A percentile compares a stretch with the other conserved stretches of the same genome.
These are phyloP conservation scores for Zhuliangozyma parablackwelliae DNA, from an alignment of 1,139 yeast genomes.

Conservation along the genomic window DNA sequence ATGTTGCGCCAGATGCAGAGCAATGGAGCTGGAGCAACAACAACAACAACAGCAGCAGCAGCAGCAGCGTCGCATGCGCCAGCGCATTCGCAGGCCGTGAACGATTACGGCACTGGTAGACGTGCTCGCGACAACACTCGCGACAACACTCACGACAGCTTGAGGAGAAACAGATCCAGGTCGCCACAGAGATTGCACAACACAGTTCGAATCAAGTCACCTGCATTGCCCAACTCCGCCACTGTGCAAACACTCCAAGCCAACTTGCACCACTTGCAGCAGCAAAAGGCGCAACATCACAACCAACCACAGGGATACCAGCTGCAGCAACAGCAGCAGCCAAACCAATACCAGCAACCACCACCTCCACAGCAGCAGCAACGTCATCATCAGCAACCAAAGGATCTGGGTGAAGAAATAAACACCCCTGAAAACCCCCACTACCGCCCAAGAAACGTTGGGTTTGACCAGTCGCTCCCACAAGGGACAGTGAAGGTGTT, in stretches of 20 bases:
- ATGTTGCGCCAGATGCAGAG: slow-evolving; percentile 45
- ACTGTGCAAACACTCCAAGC: slow-evolving; percentile 9
- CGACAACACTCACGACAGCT: slow-evolving; percentile 27
- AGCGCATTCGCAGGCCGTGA: slow-evolving; percentile 8
- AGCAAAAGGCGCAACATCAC: slow-evolving; percentile 11
- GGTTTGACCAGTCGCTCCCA: slow-evolving; percentile 68
- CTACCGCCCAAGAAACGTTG: slow-evolving; percentile 66
- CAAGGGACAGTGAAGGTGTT: slow-evolving; percentile 77
- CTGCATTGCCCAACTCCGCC: slow-evolving; percentile 14
- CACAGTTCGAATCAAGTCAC: slow-evolving; percentile 20
- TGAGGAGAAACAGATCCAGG: slow-evolving; percentile 51
- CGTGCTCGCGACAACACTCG: slow-evolving; percentile 32
- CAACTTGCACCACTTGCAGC: slow-evolving; percentile 9
- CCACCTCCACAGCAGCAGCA: slow-evolving; percentile 2
- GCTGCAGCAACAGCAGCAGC: slow-evolving; percentile 8
- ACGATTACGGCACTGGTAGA: slow-evolving; percentile 21
- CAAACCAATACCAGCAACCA: slow-evolving; percentile 7
- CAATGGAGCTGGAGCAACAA: no score
- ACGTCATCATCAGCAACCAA: slow-evolving; percentile 7
- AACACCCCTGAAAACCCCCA: slow-evolving; percentile 70
- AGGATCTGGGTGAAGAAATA: slow-evolving; percentile 42
- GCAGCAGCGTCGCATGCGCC: slow-evolving; percentile 11
- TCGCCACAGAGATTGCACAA: slow-evolving; percentile 43
- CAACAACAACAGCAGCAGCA: neutral
- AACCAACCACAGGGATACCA: slow-evolving; percentile 10